These are phyloP conservation scores for Adansonia digitata DNA, from an alignment of 345 rosid species.

Conservation along the genomic window DNA sequence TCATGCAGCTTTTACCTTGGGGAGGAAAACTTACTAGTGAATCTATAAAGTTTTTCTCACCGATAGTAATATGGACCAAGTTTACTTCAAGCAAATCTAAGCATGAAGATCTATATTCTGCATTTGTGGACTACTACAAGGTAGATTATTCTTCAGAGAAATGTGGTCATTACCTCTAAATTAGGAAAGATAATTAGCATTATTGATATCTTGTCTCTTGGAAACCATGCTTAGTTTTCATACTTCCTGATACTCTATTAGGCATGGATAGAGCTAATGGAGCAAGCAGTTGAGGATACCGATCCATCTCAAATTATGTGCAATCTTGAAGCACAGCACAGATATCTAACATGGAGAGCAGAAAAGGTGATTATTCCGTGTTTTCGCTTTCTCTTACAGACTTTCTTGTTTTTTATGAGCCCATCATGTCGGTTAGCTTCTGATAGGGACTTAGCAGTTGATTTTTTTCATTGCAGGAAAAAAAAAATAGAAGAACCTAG, in stretches of 20 bases:
- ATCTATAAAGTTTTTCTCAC: slow-evolving; percentile 70
- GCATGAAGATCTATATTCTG: slow-evolving; percentile 41
- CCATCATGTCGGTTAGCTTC: neutral
- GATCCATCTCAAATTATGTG: slow-evolving; percentile 31
- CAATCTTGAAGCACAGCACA: slow-evolving; percentile 59
- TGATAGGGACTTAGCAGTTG: neutral
- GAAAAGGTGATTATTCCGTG: slow-evolving; percentile 41
- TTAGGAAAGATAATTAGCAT: neutral
- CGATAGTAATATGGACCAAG: slow-evolving; percentile 68
- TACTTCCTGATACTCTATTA: slow-evolving; percentile 20
- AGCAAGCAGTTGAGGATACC: slow-evolving; percentile 37
- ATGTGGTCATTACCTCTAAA: neutral
- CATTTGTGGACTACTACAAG: slow-evolving; percentile 67
- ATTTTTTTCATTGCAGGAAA: neutral
- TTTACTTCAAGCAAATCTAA: slow-evolving; percentile 41
- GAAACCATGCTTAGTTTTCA: neutral
- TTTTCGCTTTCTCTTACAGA: neutral
- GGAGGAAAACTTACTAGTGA: slow-evolving; percentile 94
- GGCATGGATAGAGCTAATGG: slow-evolving; percentile 61
- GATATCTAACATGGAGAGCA: slow-evolving; percentile 68
- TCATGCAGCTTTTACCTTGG: slow-evolving; percentile 89
- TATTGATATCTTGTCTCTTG: neutral
- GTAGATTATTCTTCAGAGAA: slow-evolving; percentile 21
- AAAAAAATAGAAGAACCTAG: neutral
- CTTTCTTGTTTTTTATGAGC: neutral